Evolutionary conservation across 1,139 yeast genomes (phyloP), one percentile per base, ranked within the genome.

Genomic region (Blastobotrys persicus): DNA sequence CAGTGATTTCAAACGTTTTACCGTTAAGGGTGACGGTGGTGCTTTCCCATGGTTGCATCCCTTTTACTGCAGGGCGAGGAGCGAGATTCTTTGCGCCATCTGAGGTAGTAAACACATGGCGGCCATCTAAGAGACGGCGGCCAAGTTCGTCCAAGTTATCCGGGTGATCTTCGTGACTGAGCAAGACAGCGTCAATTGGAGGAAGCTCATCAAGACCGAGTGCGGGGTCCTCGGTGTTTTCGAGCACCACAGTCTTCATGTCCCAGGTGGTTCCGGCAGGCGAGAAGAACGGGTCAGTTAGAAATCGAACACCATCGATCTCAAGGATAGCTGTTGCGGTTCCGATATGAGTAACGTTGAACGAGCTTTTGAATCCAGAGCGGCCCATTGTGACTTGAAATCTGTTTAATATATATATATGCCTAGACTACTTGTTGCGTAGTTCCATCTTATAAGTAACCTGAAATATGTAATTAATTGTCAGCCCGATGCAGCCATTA

Each of bases 91-190:
- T 20, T 6, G 45, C 45, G 28, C 42, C 49, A 14, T 46, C 45
- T 14, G 33, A 9, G 4, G 49, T 46, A 26, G 42, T 46, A n/a
- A 46, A 35, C 6, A 46, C 49, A 3, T 28, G 39, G 4, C 45
- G 45, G 18, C 49, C 49, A 26, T 42, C 45, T 14, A 46, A 31
- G 2, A 46, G 34, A 11, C 33, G 49, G 5, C 49, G 41, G 12
- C 45, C 45, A 2, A 28, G 1, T 14, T 43, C 42, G 23, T 46
- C 45, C 13, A 46, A 38, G 23, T 46, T 35, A 16, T 42, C 49
- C 3, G 38, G 31, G 17, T 41, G 45, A 31, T 46, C 45, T 16
- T 44, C 46, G 19, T 35, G 46, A 26, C 35, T 18, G 13, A 44
- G 31, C 6, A 35, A 28, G 2, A 35, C 35, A 9, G 42, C 46